Evolutionary conservation across 2,329 filamentous ascomycete species (phyloP).

Genomic region (Pseudogymnoascus sp.): DNA sequence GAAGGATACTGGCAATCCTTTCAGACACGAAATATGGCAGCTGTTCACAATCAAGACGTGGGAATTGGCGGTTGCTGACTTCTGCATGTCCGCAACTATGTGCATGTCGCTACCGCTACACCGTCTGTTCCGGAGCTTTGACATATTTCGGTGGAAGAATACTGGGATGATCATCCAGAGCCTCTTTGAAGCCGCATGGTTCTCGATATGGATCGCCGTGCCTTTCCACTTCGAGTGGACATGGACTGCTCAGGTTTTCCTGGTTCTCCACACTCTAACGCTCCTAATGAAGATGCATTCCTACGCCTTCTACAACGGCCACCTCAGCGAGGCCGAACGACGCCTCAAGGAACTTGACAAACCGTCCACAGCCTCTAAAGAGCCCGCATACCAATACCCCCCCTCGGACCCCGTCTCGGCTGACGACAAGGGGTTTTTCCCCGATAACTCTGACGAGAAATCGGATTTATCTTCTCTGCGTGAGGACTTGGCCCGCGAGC

Average conservation of each 20-base stretch:
- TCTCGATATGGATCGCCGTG: conserved; percentile 71
- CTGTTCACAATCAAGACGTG: conserved; percentile 83
- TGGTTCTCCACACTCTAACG: conserved; percentile 82
- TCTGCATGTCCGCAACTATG: conserved; percentile 74
- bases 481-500: conserved; percentile 79
- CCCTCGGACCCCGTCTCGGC: conserved; percentile 26
- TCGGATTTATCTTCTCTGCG: conserved; percentile 58
- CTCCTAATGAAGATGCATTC: conserved; percentile 99
- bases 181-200: conserved; percentile 69
- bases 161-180: conserved; percentile 79
- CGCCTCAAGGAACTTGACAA: conserved; percentile 71
- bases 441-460: conserved; percentile 31
- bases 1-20: conserved; percentile 82
- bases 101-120: conserved; percentile 67
- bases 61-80: conserved; percentile 75
- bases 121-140: conserved; percentile 47
- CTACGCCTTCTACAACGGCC: conserved; percentile 96
- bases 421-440: conserved; percentile 15
- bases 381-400: conserved; percentile 69
- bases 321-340: conserved; percentile 78
- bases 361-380: conserved; percentile 59
- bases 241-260: conserved; percentile 94
- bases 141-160: conserved; percentile 59
- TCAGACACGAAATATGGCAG: conserved; percentile 79
- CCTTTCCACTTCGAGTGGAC: conserved; percentile 85